A percentile compares a stretch with the other conserved stretches of the same genome.
phyloP scores from a whole-genome alignment of 257 asterid genomes.

The Misopates orontium region DNA sequence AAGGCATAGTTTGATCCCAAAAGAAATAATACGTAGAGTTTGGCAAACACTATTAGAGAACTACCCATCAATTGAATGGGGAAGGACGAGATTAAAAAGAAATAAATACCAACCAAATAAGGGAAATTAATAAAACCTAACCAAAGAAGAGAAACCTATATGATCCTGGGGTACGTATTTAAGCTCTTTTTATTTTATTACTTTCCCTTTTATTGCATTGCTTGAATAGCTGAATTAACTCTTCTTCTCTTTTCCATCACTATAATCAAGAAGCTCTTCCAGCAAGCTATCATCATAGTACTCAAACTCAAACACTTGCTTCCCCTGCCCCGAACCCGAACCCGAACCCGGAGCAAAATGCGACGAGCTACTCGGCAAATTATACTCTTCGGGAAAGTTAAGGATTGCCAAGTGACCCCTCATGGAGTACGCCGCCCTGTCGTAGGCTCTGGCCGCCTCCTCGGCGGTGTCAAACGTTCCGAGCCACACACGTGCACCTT shows the following conservation, averaged over 20 bases:
- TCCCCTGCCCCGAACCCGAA: slow-evolving; percentile 20
- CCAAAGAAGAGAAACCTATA: neutral
- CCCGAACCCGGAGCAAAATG: slow-evolving; percentile 30
- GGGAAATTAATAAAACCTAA: neutral
- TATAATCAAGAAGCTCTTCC: slow-evolving; percentile 42
- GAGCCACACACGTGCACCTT: slow-evolving; percentile 47
- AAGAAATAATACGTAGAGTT: too few relatives aligned
- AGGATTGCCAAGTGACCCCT: slow-evolving; percentile 48
- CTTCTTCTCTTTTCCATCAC: too few relatives aligned
- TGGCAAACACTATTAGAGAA: too few relatives aligned
- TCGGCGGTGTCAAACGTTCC: slow-evolving; percentile 47
- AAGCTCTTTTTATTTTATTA: too few relatives aligned
- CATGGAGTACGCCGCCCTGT: slow-evolving; percentile 43
- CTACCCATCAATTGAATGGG: too few relatives aligned
- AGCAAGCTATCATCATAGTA: slow-evolving; percentile 42
- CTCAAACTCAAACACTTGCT: slow-evolving; percentile 47
- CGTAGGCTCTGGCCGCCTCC: slow-evolving; percentile 52
- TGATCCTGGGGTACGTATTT: too few relatives aligned
- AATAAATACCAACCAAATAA: too few relatives aligned
- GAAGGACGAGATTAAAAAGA: too few relatives aligned
- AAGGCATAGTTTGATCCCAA: too few relatives aligned
- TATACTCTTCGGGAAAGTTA: slow-evolving; percentile 47
- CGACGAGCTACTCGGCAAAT: slow-evolving; percentile 37
- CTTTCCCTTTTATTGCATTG: neutral
- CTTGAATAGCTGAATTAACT: neutral